Percentiles rank a stretch among this genome's conserved stretches.
phyloP scores from a whole-genome alignment of 2,329 filamentous ascomycete species.

The Xylariales sp. region DNA sequence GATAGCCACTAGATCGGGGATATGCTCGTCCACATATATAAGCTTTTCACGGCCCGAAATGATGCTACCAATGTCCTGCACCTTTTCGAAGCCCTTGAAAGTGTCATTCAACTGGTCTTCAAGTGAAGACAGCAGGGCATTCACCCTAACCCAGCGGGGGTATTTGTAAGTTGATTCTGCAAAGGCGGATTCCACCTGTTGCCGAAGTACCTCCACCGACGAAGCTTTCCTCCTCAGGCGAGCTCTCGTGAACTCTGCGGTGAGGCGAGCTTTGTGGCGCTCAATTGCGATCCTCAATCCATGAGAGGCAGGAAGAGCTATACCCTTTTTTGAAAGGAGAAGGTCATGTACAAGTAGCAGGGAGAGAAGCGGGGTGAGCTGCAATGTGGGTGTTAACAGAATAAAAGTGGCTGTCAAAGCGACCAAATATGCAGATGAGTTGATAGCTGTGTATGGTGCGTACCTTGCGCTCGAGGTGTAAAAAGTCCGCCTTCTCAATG shows the following conservation, averaged over 20 bases:
- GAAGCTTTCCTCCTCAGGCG: constrained; percentile 68
- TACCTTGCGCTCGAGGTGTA: constrained; percentile 83
- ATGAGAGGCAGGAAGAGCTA: constrained; percentile 76
- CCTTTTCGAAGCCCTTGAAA: constrained; percentile 60
- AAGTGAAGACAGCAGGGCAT: constrained; percentile 68
- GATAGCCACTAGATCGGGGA: constrained; percentile 80
- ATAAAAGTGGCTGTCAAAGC: neutral
- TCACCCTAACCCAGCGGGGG: constrained; percentile 91
- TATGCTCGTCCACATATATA: constrained; percentile 71
- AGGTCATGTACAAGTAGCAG: constrained; percentile 84
- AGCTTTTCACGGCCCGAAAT: constrained; percentile 40
- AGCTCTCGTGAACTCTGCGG: constrained; percentile 76
- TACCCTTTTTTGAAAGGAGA: constrained; percentile 73
- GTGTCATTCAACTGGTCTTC: constrained; percentile 70
- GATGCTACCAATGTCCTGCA: constrained; percentile 53
- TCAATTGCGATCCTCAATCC: constrained; percentile 72
- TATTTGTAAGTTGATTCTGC: constrained; percentile 49
- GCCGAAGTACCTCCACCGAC: constrained; percentile 62
- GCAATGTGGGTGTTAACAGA: constrained; percentile 9
- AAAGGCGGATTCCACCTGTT: constrained; percentile 49
- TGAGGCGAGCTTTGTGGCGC: constrained; percentile 75
- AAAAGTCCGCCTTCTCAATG: constrained; percentile 73
- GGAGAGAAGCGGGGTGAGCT: constrained; percentile 78
- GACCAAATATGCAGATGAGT: no score
- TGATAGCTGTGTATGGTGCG: no score